Evolutionary conservation across 495 filamentous ascomycete species (phyloP).

Genomic region (Daldinia bambusicola): DNA sequence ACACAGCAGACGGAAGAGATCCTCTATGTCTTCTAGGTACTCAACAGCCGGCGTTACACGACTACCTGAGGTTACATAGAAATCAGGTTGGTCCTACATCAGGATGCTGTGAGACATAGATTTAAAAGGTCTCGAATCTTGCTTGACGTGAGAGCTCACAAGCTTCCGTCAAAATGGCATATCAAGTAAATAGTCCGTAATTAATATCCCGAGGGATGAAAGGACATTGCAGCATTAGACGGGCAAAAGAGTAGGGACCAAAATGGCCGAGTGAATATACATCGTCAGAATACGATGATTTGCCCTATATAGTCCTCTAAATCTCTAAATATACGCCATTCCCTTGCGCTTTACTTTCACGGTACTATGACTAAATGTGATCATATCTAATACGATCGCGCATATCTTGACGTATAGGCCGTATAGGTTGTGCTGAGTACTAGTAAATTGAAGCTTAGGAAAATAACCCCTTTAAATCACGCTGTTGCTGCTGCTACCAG

Average conservation of each 20-base stretch:
- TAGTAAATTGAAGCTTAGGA: background rate
- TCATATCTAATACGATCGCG: background rate
- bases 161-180: background rate
- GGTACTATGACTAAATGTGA: background rate
- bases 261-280: background rate
- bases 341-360: background rate
- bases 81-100: background rate
- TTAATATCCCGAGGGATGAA: background rate
- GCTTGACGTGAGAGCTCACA: background rate
- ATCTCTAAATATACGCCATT: slow-evolving; percentile 4
- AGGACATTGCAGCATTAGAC: background rate
- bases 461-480: background rate
- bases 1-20: background rate
- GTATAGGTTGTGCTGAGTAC: background rate
- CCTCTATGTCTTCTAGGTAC: background rate
- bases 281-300: slow-evolving; percentile 4
- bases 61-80: background rate
- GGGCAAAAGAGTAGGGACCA: background rate
- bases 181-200: background rate
- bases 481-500: background rate
- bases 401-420: background rate
- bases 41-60: background rate
- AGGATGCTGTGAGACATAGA: background rate
- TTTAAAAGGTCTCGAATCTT: background rate
- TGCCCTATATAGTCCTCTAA: background rate